Conservation (phyloP, 805 yeast genomes). For the Saturnispora mendoncae region DNA sequence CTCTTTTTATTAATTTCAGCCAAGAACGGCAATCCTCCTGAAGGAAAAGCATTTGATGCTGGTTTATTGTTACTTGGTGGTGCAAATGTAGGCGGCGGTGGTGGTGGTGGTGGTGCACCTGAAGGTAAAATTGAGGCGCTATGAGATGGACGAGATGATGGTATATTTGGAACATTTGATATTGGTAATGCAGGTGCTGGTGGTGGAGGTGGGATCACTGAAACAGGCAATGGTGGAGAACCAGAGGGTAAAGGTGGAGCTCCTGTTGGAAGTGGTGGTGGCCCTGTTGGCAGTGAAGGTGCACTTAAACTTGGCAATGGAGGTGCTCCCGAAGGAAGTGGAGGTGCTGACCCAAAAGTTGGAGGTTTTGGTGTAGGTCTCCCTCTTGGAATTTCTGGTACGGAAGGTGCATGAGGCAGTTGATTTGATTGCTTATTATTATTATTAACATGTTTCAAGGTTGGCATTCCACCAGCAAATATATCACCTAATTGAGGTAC, state of each 20-base stretch:
- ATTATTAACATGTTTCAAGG: slow-evolving; percentile 39
- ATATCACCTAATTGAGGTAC: slow-evolving; percentile 56
- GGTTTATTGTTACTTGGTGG: too few relatives aligned
- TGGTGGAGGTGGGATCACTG: neutral
- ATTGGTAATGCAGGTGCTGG: neutral
- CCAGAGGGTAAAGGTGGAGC: slow-evolving; percentile 8
- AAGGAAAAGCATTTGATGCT: slow-evolving; percentile 12
- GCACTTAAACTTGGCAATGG: slow-evolving; percentile 12
- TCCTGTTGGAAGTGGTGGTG: slow-evolving; percentile 18
- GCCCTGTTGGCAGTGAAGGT: slow-evolving; percentile 11
- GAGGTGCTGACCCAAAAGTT: slow-evolving; percentile 20
- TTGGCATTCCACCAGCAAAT: slow-evolving; percentile 76
- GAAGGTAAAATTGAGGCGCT: slow-evolving; percentile 16
- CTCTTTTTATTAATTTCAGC: slow-evolving; percentile 46
- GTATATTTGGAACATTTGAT: neutral
- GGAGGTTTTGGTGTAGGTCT: slow-evolving; percentile 7
- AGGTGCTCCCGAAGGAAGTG: slow-evolving; percentile 10
- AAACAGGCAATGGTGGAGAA: slow-evolving; percentile 1
- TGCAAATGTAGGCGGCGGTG: slow-evolving; percentile 18
- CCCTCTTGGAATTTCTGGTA: slow-evolving; percentile 13
- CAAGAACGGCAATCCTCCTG: slow-evolving; percentile 40
- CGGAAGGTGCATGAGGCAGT: slow-evolving; percentile 12
- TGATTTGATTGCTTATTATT: neutral
- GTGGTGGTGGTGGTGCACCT: slow-evolving; percentile 18
- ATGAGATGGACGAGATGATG: slow-evolving; percentile 3